phyloP scores from a whole-genome alignment of 306 rosid species.

The Trifolium subterraneum region DNA sequence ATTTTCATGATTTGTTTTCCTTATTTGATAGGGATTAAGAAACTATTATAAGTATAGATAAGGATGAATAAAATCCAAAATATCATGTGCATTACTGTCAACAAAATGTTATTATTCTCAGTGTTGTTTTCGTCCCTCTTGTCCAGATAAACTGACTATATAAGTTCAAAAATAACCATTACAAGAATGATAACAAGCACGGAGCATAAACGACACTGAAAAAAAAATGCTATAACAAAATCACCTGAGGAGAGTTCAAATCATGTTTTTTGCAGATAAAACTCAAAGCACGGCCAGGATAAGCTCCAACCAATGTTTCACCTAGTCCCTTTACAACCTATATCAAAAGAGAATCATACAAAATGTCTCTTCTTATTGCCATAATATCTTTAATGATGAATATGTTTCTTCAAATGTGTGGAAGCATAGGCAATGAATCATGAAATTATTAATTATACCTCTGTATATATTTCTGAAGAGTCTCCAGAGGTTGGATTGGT shows the following conservation, averaged over 20 bases:
- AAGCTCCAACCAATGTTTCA: constrained; percentile 97
- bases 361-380: constrained; percentile 25
- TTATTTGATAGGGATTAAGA: not conserved
- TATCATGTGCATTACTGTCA: not conserved
- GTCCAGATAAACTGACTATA: not conserved
- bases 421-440: constrained; percentile 30
- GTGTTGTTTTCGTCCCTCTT: not conserved
- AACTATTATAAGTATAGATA: constrained; percentile 15
- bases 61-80: not conserved
- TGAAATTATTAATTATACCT: constrained; percentile 62
- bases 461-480: constrained; percentile 94
- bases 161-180: not conserved
- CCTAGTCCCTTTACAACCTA: constrained; percentile 99
- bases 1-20: constrained; percentile 1
- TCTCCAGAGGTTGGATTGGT: constrained; percentile 97
- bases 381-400: constrained; percentile 18
- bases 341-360: constrained; percentile 32
- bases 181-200: constrained; percentile 25
- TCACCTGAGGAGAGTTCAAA: constrained; percentile 85
- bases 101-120: not conserved
- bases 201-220: constrained; percentile 14
- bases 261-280: constrained; percentile 83
- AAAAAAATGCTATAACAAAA: constrained; percentile 16
- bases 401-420: constrained; percentile 26
- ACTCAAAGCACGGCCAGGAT: constrained; percentile 98